Evolutionary conservation across 2,329 filamentous ascomycete species (phyloP), one percentile per base, ranked within the genome.

Genomic region (Trichocomaceae sp.): DNA sequence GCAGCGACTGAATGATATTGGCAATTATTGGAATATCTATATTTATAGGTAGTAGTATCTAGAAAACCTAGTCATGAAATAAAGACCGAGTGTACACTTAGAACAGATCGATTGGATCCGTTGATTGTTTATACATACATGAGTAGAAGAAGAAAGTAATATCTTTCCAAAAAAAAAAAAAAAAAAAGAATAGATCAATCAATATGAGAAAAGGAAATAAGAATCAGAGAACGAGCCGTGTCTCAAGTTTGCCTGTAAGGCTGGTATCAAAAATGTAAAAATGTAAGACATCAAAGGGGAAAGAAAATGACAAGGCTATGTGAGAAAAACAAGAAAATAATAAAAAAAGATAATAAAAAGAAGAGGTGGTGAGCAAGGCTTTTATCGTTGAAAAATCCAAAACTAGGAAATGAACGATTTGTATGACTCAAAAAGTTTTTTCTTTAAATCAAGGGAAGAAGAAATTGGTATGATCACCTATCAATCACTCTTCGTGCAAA

Each of bases 401-500:
- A 52, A 13, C 12, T 35, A 4, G 12, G 8, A 35, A 35, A 15
- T 5, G 31, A 62, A 58, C 60, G 19, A 35, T 29, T 26, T 47
- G 31, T 47, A 31, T 17, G 23, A 47, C 31, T 42, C 35, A 55
- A 55, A 54, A 29, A 50, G 47, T 50, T 45, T 39, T n/a, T n/a
- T n/a, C n/a, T n/a, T n/a, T n/a, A n/a, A 7, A 39, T 50, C 15
- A 17, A 52, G 23, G 33, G 20, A 37, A 19, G 10, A 45, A 19
- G 10, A 45, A 52, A 19, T 10, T 7, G 22, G 37, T 19, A 50
- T 12, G 45, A 50, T 37, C 60, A 74, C 62, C 73, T 29, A 50
- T 35, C 60, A 29, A 50, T 35, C 60, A 74, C 62, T 74, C 72
- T 61, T 74, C 72, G 37, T 59, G 66, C 37, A 73, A 55, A 17